Percentiles rank a stretch among this genome's conserved stretches.
phyloP scores from a whole-genome alignment of 352 stramenopile species.

The Pythium sp. region DNA sequence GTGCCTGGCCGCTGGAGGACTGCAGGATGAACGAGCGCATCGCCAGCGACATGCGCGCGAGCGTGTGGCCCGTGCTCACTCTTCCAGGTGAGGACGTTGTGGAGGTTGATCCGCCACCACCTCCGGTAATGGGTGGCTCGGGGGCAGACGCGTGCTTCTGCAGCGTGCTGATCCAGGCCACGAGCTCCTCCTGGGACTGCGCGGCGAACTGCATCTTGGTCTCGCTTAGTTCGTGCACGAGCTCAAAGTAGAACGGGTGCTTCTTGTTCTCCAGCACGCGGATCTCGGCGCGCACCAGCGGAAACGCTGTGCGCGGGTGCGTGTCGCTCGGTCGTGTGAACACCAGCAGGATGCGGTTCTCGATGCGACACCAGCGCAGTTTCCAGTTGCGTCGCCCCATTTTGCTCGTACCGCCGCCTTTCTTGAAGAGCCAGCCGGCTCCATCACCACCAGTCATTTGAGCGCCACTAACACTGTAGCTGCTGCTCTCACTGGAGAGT shows the following conservation, averaged over 20 bases:
- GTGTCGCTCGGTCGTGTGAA: constrained; percentile 49
- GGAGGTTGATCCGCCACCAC: neutral
- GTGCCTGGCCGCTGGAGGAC: constrained; percentile 21
- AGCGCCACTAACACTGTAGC: neutral
- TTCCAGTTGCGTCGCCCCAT: constrained; percentile 81
- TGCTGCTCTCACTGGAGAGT: constrained; percentile 3
- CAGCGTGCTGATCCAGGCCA: constrained; percentile 56
- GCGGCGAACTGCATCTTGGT: constrained; percentile 77
- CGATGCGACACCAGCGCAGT: constrained; percentile 71
- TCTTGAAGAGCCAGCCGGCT: constrained; percentile 75
- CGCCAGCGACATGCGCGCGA: constrained; percentile 68
- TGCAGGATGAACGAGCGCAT: constrained; percentile 81
- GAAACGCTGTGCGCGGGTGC: constrained; percentile 61
- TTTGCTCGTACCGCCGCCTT: constrained; percentile 68
- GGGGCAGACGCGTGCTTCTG: constrained; percentile 44
- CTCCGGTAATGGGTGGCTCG: constrained; percentile 29
- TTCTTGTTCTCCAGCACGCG: constrained; percentile 65
- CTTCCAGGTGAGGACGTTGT: constrained; percentile 34
- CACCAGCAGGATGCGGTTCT: constrained; percentile 71
- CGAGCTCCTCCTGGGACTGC: constrained; percentile 56
- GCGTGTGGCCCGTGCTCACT: constrained; percentile 36
- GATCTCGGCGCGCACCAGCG: constrained; percentile 61
- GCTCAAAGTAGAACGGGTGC: constrained; percentile 79
- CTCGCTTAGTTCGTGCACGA: constrained; percentile 67
- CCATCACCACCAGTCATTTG: neutral